Percentiles rank a stretch among this genome's conserved stretches.
Conservation (phyloP, 2,329 filamentous ascomycete species). For the Neofusicoccum cordaticola region DNA sequence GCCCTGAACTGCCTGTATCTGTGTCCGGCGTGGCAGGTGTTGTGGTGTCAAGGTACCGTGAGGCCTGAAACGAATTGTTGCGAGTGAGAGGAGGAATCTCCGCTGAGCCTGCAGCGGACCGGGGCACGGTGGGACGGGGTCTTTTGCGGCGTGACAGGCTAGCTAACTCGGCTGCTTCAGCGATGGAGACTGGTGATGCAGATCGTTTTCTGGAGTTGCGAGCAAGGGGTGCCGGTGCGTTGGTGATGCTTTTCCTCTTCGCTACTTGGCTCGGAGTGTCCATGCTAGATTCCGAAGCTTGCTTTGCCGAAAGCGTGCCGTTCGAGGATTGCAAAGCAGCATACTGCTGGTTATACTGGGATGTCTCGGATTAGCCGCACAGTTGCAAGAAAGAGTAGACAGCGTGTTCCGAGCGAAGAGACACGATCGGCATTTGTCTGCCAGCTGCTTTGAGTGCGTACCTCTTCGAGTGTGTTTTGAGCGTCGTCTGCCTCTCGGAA, state of each 20-base stretch:
- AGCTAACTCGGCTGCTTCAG: slow-evolving; percentile 52
- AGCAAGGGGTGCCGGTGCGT: slow-evolving; percentile 24
- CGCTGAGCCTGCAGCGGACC: slow-evolving; percentile 10
- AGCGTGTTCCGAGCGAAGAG: neutral
- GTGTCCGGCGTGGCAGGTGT: slow-evolving; percentile 39
- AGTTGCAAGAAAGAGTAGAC: neutral
- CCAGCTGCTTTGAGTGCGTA: slow-evolving; percentile 33
- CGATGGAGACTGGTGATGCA: slow-evolving; percentile 53
- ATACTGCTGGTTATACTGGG: slow-evolving; percentile 44
- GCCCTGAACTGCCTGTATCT: slow-evolving; percentile 27
- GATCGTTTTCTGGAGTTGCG: slow-evolving; percentile 46
- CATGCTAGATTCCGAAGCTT: slow-evolving; percentile 43
- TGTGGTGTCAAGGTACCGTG: slow-evolving; percentile 26
- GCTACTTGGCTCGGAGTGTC: slow-evolving; percentile 39
- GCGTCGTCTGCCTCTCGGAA: slow-evolving; percentile 63
- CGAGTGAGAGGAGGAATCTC: slow-evolving; percentile 9
- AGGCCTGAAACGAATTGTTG: slow-evolving; percentile 12
- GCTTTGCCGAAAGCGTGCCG: slow-evolving; percentile 43
- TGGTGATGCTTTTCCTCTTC: slow-evolving; percentile 18
- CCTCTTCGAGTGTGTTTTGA: slow-evolving; percentile 52
- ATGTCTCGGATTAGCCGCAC: neutral
- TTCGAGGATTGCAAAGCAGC: slow-evolving; percentile 46
- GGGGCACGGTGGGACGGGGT: slow-evolving; percentile 27
- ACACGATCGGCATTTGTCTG: neutral
- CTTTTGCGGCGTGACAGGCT: slow-evolving; percentile 52